Evolutionary conservation across 2,329 filamentous ascomycete species (phyloP).

Genomic region (Colletotrichum godetiae): DNA sequence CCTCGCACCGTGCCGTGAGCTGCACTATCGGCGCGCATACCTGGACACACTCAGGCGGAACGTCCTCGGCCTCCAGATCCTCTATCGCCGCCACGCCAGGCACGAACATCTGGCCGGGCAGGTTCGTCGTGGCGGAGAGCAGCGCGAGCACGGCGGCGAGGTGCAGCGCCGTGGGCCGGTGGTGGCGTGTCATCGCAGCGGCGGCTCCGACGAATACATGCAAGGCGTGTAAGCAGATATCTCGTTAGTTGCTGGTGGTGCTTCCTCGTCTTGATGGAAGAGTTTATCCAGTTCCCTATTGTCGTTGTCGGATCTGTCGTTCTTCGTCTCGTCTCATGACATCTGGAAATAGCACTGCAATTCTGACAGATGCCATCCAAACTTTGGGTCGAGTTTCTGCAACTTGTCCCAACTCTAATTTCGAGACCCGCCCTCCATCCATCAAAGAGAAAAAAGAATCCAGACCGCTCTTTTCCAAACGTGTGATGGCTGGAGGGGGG

Average conservation of each 20-base stretch:
- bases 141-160: slow-evolving; percentile 2
- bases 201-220: not conserved
- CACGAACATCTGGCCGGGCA: not conserved
- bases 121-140: not conserved
- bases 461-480: not conserved
- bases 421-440: too few species aligned
- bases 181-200: slow-evolving; percentile 12
- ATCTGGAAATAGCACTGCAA: not conserved
- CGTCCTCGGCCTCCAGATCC: slow-evolving; percentile 27
- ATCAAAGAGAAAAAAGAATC: too few species aligned
- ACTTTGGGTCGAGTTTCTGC: not conserved
- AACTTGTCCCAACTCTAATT: not conserved
- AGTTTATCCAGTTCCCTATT: not conserved
- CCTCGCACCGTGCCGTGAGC: slow-evolving; percentile 27
- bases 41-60: slow-evolving; percentile 19
- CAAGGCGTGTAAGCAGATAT: too few species aligned
- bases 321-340: not conserved
- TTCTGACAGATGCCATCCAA: not conserved
- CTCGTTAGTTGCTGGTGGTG: not conserved
- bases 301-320: not conserved
- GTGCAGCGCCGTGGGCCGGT: not conserved
- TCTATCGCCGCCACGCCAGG: slow-evolving; percentile 8
- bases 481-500: not conserved
- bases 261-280: not conserved
- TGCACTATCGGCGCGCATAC: slow-evolving; percentile 18